Base-by-base conservation (phyloP, 2,329 filamentous ascomycete species). In the Cercospora berteroae region DNA sequence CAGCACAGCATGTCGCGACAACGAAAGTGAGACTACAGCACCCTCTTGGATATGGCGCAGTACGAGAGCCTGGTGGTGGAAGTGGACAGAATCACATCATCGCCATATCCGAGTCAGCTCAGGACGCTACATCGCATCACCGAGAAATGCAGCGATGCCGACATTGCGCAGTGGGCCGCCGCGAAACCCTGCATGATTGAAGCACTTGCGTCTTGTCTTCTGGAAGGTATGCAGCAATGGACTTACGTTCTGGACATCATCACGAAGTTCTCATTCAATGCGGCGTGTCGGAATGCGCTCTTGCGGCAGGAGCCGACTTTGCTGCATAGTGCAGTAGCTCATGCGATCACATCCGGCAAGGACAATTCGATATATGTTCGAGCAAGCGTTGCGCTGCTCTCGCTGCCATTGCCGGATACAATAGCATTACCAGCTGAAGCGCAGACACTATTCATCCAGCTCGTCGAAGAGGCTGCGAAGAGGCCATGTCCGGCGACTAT, bases 211-310 rank as follows among this genome's bases (percentile, higher is more conserved):
- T 77, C 76, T n/a, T 76, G 77, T 36, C 72, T 86, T n/a, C 74
- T 84, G 31, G 81, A 85, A 67, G 83, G 82, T 27, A 75, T 88
- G 39, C 80, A 83, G 36, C 80, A 82, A 56, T 86, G 84, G 76
- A 79, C 82, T 4, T 83, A 84, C 67, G 81, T 84, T 5, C 72
- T 87, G 64, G 77, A 80, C 31, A 78, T 88, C 29, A 74, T 88
- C 44, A 75, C 80, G n/a, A 75, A 72, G 42, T 80, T 88, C 70
- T 74, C 71, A 2, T 62, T 60, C 60, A 68, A 71, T 16, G 25
- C 65, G 16, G 50, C 57, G 9, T 61, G 77, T 31, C 69, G 78
- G 65, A 74, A 79, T 70, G 73, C 76, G 2, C 63, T 80, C 8
- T 67, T 80, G 10, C 59, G 62, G 20, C 68, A 69, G 18, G 73